phyloP scores from a whole-genome alignment of 2,329 filamentous ascomycete species.

The Aspergillus flavus region DNA sequence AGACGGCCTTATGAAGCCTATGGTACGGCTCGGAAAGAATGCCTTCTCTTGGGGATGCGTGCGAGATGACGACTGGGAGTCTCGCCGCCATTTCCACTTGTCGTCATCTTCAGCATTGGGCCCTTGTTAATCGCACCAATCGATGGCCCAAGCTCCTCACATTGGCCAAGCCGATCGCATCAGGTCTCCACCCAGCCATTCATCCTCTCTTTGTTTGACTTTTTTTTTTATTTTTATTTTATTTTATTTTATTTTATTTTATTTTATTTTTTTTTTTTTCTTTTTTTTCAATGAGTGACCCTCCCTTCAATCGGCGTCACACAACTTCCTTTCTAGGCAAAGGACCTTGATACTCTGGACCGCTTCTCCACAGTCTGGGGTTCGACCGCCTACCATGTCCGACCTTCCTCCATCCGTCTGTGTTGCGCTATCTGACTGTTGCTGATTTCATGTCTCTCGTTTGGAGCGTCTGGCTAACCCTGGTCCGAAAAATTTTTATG shows the following conservation, averaged over 20 bases:
- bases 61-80: conserved; percentile 1
- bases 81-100: conserved; percentile 12
- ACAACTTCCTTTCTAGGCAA: conserved; percentile 1
- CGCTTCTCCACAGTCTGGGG: conserved; percentile 26
- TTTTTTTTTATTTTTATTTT: background rate
- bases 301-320: conserved; percentile 11
- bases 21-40: conserved; percentile 4
- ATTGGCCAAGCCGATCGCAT: conserved; percentile 33
- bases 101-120: conserved; percentile 24
- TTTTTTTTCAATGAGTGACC: conserved; percentile 1
- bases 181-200: conserved; percentile 20
- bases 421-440: conserved; percentile 17
- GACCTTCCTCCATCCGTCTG: background rate
- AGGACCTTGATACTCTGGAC: conserved; percentile 1
- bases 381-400: conserved; percentile 8
- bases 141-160: conserved; percentile 36
- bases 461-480: conserved; percentile 3
- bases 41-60: background rate
- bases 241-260: no score
- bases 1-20: conserved; percentile 10
- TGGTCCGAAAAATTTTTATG: conserved; percentile 8
- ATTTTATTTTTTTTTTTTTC: conserved; percentile 2
- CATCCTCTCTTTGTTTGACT: conserved; percentile 6
- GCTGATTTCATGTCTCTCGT: conserved; percentile 2
- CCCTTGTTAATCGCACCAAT: conserved; percentile 22